phyloP scores from a whole-genome alignment of 805 yeast genomes.

The Starmerella potacharoeniae region DNA sequence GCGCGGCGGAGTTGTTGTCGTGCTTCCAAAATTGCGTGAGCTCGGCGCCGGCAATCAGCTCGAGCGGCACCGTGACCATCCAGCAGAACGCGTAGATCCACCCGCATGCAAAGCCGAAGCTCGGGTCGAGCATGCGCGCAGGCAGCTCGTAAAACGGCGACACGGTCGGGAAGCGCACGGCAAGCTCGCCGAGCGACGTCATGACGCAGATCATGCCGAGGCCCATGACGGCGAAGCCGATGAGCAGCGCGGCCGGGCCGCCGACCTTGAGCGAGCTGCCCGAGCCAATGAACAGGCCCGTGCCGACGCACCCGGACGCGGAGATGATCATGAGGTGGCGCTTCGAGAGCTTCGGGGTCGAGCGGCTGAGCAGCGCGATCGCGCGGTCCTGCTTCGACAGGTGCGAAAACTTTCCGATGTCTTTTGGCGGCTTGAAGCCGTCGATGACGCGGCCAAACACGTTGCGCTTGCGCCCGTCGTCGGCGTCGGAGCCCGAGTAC shows the following conservation, averaged over 20 bases:
- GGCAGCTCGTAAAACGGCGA: slow-evolving; percentile 48
- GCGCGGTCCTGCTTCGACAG: slow-evolving; percentile 22
- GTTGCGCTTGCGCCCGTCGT: neutral
- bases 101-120: slow-evolving; percentile 56
- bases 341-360: slow-evolving; percentile 31
- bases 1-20: slow-evolving; percentile 29
- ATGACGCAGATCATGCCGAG: slow-evolving; percentile 50
- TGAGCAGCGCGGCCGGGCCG: slow-evolving; percentile 53
- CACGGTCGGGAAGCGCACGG: slow-evolving; percentile 44
- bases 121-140: slow-evolving; percentile 47
- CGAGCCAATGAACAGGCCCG: slow-evolving; percentile 60
- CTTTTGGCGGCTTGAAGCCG: slow-evolving; percentile 28
- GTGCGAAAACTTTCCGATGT: slow-evolving; percentile 11
- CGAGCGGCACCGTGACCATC: slow-evolving; percentile 51
- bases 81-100: slow-evolving; percentile 54
- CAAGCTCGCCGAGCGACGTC: slow-evolving; percentile 55
- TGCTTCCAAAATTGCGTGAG: slow-evolving; percentile 42
- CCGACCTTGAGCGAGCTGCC: slow-evolving; percentile 44
- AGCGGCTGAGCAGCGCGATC: slow-evolving; percentile 27
- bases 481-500: neutral
- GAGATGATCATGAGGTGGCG: slow-evolving; percentile 64
- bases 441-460: slow-evolving; percentile 11
- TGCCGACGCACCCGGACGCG: slow-evolving; percentile 73
- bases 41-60: slow-evolving; percentile 44
- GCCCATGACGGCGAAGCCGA: slow-evolving; percentile 52